Evolutionary conservation across 192 early-diverging fungal species (phyloP).

Genomic region (Pecoramyces ruminantium): DNA sequence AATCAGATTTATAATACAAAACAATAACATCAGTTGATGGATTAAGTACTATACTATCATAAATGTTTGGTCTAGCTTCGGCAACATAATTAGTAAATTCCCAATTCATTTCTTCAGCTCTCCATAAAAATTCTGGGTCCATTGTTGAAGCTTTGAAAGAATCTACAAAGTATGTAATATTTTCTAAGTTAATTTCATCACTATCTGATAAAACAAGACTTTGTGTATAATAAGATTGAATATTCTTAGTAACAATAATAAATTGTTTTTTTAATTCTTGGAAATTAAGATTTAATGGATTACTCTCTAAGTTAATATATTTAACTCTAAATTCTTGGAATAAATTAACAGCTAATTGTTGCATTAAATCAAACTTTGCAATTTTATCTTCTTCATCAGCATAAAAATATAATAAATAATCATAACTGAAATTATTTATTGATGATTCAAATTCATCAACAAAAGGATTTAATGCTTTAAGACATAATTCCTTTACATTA

Average conservation of each 20-base stretch:
- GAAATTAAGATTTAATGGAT: background rate
- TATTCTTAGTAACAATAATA: background rate
- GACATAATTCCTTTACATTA: background rate
- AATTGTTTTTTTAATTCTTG: background rate
- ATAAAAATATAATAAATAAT: background rate
- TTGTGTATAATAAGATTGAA: background rate
- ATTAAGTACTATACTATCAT: background rate
- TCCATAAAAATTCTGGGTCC: background rate
- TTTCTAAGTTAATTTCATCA: background rate
- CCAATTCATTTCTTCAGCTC: background rate
- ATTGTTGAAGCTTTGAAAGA: background rate
- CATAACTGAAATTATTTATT: background rate
- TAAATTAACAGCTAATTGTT: background rate
- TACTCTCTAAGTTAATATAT: background rate
- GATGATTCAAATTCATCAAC: background rate
- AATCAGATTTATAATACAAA: background rate
- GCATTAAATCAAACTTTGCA: background rate
- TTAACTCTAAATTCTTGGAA: background rate
- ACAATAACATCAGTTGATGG: background rate
- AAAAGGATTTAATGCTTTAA: background rate
- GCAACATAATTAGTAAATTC: background rate
- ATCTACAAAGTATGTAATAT: background rate
- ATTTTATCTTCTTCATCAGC: background rate
- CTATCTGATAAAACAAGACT: background rate
- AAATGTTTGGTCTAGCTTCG: background rate